phyloP scores from a whole-genome alignment of 148 eudicot genomes.

The Diospyros lotus region DNA sequence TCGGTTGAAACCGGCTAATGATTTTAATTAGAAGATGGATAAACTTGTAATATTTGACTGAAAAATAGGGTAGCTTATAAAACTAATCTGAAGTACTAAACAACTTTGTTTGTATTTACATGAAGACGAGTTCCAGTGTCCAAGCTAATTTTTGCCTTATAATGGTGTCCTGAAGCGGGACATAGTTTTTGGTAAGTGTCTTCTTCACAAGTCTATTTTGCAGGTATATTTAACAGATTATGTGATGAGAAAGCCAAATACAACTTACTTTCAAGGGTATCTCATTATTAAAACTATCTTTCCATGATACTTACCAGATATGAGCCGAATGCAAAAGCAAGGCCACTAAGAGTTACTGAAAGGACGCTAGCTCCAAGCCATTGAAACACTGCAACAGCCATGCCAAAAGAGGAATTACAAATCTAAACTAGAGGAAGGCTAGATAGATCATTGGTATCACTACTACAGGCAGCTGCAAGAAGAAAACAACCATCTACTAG shows the following conservation, averaged over 20 bases:
- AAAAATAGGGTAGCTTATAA: no score
- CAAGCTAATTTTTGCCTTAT: neutral
- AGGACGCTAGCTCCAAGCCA: conserved; percentile 14
- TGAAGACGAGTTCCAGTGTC: neutral
- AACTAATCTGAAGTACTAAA: neutral
- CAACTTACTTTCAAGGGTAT: neutral
- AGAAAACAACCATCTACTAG: neutral
- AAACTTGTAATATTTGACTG: no score
- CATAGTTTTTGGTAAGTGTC: neutral
- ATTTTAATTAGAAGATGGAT: no score
- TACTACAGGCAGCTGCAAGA: neutral
- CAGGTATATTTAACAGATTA: neutral
- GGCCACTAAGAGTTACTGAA: conserved; percentile 11
- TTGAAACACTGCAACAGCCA: conserved; percentile 12
- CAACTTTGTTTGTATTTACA: neutral
- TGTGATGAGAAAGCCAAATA: neutral
- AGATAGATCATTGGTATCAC: neutral
- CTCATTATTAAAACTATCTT: neutral
- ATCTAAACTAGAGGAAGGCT: neutral
- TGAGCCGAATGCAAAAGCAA: conserved; percentile 11
- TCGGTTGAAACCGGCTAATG: no score
- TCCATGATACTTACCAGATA: conserved; percentile 13
- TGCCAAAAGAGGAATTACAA: neutral
- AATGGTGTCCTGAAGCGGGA: neutral
- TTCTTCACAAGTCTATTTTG: neutral